These are phyloP conservation scores for Lactifluus pinguis DNA, from an alignment of 768 basidiomycete species.

Conservation along the genomic window DNA sequence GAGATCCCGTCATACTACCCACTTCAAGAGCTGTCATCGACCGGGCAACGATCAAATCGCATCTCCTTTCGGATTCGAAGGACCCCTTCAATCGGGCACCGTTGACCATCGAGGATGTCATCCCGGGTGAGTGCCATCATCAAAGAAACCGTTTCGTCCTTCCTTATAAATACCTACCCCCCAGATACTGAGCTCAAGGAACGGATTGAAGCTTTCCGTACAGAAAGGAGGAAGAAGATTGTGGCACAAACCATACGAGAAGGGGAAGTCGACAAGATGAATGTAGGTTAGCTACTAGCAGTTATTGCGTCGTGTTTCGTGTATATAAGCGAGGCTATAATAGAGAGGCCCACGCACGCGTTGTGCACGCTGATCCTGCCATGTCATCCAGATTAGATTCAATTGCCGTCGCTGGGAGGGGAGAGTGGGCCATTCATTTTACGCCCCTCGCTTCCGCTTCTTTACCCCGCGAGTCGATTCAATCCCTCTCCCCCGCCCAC, in stretches of 20 bases:
- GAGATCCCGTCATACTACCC: conserved; percentile 86
- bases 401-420: neutral
- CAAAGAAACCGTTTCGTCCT: neutral
- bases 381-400: neutral
- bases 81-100: conserved; percentile 96
- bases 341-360: neutral
- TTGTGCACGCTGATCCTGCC: neutral
- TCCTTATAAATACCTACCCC: neutral
- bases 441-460: conserved; percentile 13
- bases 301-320: neutral
- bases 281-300: conserved; percentile 11
- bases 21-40: conserved; percentile 75
- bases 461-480: conserved; percentile 9
- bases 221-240: conserved; percentile 39
- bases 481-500: conserved; percentile 11
- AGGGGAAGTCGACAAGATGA: conserved; percentile 18
- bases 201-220: conserved; percentile 63
- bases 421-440: neutral
- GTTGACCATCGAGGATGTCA: conserved; percentile 67
- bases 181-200: conserved; percentile 62
- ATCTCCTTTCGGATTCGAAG: conserved; percentile 80
- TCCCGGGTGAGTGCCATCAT: conserved; percentile 48
- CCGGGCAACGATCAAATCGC: conserved; percentile 88
- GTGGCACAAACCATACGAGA: conserved; percentile 18
- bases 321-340: neutral